Evolutionary conservation across 441 rosid species (phyloP).

Genomic region (Lepidium campestre): DNA sequence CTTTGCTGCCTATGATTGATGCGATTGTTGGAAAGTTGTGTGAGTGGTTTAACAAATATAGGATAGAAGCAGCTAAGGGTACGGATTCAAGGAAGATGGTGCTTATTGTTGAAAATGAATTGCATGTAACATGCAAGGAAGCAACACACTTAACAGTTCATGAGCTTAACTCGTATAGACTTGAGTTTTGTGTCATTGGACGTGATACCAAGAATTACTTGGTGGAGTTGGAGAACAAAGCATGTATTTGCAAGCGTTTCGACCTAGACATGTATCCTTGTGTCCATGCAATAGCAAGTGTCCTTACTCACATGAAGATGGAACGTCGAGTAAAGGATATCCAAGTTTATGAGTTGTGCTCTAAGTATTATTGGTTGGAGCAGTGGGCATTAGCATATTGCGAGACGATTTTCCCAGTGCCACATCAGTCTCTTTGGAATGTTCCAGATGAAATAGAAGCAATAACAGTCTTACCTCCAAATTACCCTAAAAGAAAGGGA

Average conservation of each 20-base stretch:
- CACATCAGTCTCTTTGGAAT: not conserved
- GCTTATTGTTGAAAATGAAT: too few species aligned
- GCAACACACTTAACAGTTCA: too few species aligned
- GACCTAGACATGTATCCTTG: not conserved
- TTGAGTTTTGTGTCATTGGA: not conserved
- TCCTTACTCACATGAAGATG: too few species aligned
- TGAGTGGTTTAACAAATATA: too few species aligned
- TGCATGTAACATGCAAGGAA: too few species aligned
- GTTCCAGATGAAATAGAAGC: not conserved
- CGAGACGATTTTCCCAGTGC: not conserved
- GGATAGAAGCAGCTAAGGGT: too few species aligned
- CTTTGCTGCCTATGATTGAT: too few species aligned
- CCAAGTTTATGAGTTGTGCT: not conserved
- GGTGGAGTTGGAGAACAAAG: not conserved
- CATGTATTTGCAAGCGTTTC: not conserved
- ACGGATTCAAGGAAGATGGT: too few species aligned
- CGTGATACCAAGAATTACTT: not conserved
- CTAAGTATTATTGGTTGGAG: not conserved
- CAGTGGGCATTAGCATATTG: not conserved
- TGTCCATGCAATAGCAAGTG: not conserved
- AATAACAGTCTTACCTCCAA: not conserved
- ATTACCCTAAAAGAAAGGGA: not conserved
- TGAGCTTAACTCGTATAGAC: too few species aligned
- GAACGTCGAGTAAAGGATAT: not conserved
- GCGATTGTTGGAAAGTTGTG: too few species aligned